Conservation (phyloP, 495 filamentous ascomycete genomes). For the Xylaria sp. region DNA sequence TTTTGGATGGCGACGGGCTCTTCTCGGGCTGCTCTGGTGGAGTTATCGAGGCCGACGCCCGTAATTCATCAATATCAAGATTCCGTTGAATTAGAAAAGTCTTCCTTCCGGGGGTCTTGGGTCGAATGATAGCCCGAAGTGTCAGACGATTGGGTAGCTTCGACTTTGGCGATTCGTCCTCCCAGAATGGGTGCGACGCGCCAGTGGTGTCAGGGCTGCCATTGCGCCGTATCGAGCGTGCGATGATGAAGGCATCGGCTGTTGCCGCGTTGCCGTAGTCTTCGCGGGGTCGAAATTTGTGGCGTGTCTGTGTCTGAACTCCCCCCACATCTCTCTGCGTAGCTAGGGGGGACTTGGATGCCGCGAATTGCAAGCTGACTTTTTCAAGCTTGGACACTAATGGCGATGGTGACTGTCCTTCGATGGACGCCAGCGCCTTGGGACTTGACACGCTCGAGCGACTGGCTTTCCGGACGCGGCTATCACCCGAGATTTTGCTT, state of each 20-base stretch:
- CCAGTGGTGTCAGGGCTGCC: slow-evolving; percentile 24
- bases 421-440: slow-evolving; percentile 30
- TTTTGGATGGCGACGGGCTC: slow-evolving; percentile 3
- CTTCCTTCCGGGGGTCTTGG: slow-evolving; percentile 47
- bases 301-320: neutral
- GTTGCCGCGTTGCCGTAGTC: slow-evolving; percentile 43
- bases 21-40: neutral
- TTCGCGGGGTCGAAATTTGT: slow-evolving; percentile 39
- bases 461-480: slow-evolving; percentile 44
- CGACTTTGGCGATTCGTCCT: slow-evolving; percentile 18
- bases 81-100: slow-evolving; percentile 56
- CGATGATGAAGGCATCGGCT: slow-evolving; percentile 50
- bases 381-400: slow-evolving; percentile 40
- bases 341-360: slow-evolving; percentile 29
- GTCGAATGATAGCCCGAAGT: slow-evolving; percentile 54
- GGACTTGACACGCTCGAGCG: slow-evolving; percentile 27
- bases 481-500: slow-evolving; percentile 49
- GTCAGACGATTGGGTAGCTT: slow-evolving; percentile 38
- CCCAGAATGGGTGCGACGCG: slow-evolving; percentile 26
- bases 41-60: slow-evolving; percentile 38
- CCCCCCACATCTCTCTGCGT: neutral
- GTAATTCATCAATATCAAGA: slow-evolving; percentile 54
- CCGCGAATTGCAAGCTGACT: slow-evolving; percentile 34
- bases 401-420: slow-evolving; percentile 38
- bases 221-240: slow-evolving; percentile 45